Percentiles rank a stretch among this genome's conserved stretches.
These are phyloP conservation scores for Thymus quinquecostatus DNA, from an alignment of 257 asterid genomes.

Conservation along the genomic window DNA sequence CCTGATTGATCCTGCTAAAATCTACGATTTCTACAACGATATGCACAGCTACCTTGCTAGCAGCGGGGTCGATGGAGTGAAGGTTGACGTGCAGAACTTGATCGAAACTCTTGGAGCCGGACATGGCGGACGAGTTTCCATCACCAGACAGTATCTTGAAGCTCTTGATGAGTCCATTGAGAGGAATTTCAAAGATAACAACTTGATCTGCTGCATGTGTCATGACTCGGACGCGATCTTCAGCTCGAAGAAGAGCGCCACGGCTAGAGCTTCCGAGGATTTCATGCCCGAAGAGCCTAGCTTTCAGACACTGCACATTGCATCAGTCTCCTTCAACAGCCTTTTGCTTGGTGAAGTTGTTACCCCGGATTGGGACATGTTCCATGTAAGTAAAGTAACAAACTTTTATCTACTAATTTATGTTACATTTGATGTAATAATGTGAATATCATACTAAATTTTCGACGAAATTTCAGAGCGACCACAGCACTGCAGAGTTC, in stretches of 20 bases:
- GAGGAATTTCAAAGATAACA: conserved; percentile 55
- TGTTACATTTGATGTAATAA: background rate
- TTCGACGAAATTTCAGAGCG: conserved; percentile 40
- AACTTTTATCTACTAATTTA: background rate
- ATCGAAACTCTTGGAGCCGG: conserved; percentile 61
- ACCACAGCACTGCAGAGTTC: conserved; percentile 54
- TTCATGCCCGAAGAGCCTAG: conserved; percentile 62
- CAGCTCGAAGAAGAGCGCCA: conserved; percentile 54
- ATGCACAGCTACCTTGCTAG: conserved; percentile 66
- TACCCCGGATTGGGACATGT: conserved; percentile 77
- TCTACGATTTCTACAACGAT: conserved; percentile 61
- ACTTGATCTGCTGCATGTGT: conserved; percentile 64
- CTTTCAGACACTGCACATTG: conserved; percentile 60
- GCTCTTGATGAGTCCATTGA: conserved; percentile 66
- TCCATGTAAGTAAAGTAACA: conserved; percentile 43
- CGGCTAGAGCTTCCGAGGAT: conserved; percentile 72
- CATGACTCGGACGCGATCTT: conserved; percentile 61
- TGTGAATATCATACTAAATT: background rate
- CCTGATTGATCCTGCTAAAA: conserved; percentile 50
- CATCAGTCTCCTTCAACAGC: conserved; percentile 58
- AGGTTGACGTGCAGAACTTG: conserved; percentile 75
- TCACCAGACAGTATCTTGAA: conserved; percentile 59
- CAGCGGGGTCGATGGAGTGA: conserved; percentile 73
- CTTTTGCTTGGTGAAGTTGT: conserved; percentile 57
- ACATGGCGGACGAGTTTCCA: conserved; percentile 71